phyloP scores from a whole-genome alignment of 768 basidiomycete genomes.

The Russula sp. region DNA sequence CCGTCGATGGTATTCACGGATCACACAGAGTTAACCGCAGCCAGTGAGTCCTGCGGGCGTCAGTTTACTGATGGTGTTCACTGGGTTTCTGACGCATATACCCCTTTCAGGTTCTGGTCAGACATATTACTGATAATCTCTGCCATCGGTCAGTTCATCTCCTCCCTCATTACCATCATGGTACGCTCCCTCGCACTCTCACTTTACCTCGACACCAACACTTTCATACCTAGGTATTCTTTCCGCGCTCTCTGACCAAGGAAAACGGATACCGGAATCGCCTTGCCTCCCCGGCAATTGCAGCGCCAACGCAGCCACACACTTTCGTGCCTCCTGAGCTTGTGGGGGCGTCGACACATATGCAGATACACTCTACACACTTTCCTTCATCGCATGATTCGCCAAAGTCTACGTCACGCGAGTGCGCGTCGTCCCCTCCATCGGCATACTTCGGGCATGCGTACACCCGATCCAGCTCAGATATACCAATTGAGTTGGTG shows the following conservation, averaged over 20 bases:
- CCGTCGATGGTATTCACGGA: slow-evolving; percentile 53
- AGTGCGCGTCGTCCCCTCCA: slow-evolving; percentile 1
- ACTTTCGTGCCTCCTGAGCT: slow-evolving; percentile 4
- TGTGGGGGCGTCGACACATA: not conserved
- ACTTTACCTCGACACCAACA: not conserved
- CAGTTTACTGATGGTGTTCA: not conserved
- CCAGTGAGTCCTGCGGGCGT: slow-evolving; percentile 42
- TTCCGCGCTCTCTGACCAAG: slow-evolving; percentile 63
- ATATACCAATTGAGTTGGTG: slow-evolving; percentile 2
- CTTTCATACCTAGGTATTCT: slow-evolving; percentile 51
- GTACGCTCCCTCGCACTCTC: slow-evolving; percentile 38
- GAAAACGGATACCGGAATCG: slow-evolving; percentile 59
- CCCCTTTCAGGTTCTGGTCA: slow-evolving; percentile 24
- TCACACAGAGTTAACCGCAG: slow-evolving; percentile 45
- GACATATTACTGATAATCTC: slow-evolving; percentile 70
- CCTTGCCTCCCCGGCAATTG: slow-evolving; percentile 21
- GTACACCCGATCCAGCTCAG: not conserved
- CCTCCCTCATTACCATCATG: slow-evolving; percentile 73
- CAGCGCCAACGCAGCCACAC: slow-evolving; percentile 20
- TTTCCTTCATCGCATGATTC: not conserved
- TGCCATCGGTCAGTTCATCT: slow-evolving; percentile 70
- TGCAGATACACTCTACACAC: not conserved
- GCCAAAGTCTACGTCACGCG: not conserved
- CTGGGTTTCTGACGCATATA: not conserved
- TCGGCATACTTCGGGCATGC: not conserved